These are phyloP conservation scores for Phytophthora melonis DNA, from an alignment of 352 stramenopile genomes.

Conservation along the genomic window DNA sequence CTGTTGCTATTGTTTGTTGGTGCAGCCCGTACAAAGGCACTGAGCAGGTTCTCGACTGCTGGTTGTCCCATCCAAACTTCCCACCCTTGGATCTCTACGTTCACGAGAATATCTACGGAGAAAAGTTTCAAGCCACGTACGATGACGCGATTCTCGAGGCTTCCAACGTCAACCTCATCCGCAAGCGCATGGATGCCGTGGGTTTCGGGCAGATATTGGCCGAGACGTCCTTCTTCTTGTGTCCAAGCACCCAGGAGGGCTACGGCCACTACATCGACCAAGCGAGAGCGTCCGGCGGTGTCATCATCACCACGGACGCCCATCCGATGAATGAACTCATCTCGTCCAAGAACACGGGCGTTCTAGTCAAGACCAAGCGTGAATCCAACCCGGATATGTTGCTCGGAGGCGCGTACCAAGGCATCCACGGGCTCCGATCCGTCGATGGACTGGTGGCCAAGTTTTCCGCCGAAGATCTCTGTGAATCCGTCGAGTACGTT, in stretches of 20 bases:
- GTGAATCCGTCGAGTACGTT: constrained; percentile 43
- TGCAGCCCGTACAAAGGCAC: constrained; percentile 69
- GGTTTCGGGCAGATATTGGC: constrained; percentile 55
- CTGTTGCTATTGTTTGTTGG: constrained; percentile 3
- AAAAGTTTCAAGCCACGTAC: constrained; percentile 27
- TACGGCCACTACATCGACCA: constrained; percentile 81
- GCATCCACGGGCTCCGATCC: constrained; percentile 27
- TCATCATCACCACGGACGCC: constrained; percentile 61
- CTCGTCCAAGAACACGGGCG: constrained; percentile 20
- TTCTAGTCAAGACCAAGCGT: constrained; percentile 17
- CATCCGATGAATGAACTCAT: constrained; percentile 78
- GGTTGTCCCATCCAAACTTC: constrained; percentile 54
- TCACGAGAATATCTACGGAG: constrained; percentile 23
- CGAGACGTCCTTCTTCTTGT: constrained; percentile 59
- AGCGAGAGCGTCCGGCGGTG: constrained; percentile 47
- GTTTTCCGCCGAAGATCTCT: constrained; percentile 31
- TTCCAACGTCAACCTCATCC: constrained; percentile 46
- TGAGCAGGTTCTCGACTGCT: constrained; percentile 58
- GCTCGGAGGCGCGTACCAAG: constrained; percentile 31
- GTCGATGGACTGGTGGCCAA: constrained; percentile 34
- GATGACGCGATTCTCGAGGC: constrained; percentile 25
- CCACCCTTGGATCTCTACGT: constrained; percentile 51
- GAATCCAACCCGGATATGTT: constrained; percentile 24
- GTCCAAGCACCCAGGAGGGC: constrained; percentile 61
- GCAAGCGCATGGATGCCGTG: constrained; percentile 29